phyloP scores from a whole-genome alignment of 331 rosid species.

The Pyrus hybrid region DNA sequence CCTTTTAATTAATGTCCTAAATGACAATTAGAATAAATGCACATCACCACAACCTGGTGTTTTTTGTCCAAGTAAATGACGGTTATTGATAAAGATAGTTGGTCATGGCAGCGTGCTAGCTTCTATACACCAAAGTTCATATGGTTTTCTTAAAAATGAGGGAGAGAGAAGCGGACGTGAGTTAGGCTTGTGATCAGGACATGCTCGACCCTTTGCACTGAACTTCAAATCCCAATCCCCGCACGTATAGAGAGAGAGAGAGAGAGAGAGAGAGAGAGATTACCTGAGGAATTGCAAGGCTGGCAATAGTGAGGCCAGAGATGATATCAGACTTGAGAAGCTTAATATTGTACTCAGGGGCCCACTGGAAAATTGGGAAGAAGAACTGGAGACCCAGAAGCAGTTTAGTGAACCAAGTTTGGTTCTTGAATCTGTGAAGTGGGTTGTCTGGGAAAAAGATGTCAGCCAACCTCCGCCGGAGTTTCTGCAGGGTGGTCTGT shows the following conservation, averaged over 20 bases:
- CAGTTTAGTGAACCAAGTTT: constrained; percentile 36
- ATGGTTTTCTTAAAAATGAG: too few species aligned
- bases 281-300: constrained; percentile 98
- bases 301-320: constrained; percentile 96
- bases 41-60: neutral
- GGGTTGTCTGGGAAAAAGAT: constrained; percentile 93
- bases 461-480: constrained; percentile 52
- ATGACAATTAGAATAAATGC: neutral
- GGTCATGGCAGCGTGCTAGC: neutral
- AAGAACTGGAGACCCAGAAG: constrained; percentile 58
- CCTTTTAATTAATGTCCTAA: neutral
- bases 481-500: constrained; percentile 55
- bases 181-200: neutral
- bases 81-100: neutral
- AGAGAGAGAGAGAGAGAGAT: neutral
- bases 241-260: neutral
- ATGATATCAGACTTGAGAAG: constrained; percentile 67
- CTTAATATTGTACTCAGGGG: constrained; percentile 35
- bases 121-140: neutral
- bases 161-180: neutral
- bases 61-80: neutral
- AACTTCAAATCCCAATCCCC: neutral
- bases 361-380: constrained; percentile 92
- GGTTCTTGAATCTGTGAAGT: constrained; percentile 59
- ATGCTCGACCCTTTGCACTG: neutral